Evolutionary conservation across 257 asterid genomes (phyloP).

Genomic region (Solanum ossicruentum): DNA sequence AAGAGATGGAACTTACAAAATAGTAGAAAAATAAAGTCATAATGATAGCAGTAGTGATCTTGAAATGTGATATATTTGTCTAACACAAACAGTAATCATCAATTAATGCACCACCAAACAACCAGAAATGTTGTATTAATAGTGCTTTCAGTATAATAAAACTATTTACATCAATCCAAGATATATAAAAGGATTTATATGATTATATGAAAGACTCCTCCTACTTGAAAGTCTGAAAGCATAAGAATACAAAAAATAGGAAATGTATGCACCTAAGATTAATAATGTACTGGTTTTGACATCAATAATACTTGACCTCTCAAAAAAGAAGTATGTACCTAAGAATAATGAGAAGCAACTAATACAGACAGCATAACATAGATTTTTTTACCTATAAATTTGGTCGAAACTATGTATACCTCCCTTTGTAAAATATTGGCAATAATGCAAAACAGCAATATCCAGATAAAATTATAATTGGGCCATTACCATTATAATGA

Average conservation of each 20-base stretch:
- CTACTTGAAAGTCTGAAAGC: not conserved
- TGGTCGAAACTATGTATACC: not conserved
- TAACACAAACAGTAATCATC: not conserved
- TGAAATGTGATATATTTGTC: not conserved
- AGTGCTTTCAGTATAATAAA: not conserved
- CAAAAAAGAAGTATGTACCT: not conserved
- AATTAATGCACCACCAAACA: not conserved
- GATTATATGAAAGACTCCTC: not conserved
- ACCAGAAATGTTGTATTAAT: not conserved
- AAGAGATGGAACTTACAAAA: not conserved
- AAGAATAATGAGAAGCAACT: not conserved
- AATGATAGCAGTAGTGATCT: not conserved
- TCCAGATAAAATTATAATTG: not conserved
- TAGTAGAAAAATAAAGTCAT: not conserved
- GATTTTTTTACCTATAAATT: not conserved
- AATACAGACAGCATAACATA: not conserved
- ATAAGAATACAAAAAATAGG: not conserved
- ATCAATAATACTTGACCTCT: not conserved
- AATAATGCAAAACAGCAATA: not conserved
- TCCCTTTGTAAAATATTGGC: not conserved
- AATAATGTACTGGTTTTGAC: not conserved
- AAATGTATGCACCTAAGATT: not conserved
- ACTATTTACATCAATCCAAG: not conserved
- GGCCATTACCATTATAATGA: slow-evolving; percentile 65
- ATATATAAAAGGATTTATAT: not conserved